Percentiles rank a stretch among this genome's conserved stretches.
Conservation (phyloP, 306 rosid species). For the Luffa acutangula region DNA sequence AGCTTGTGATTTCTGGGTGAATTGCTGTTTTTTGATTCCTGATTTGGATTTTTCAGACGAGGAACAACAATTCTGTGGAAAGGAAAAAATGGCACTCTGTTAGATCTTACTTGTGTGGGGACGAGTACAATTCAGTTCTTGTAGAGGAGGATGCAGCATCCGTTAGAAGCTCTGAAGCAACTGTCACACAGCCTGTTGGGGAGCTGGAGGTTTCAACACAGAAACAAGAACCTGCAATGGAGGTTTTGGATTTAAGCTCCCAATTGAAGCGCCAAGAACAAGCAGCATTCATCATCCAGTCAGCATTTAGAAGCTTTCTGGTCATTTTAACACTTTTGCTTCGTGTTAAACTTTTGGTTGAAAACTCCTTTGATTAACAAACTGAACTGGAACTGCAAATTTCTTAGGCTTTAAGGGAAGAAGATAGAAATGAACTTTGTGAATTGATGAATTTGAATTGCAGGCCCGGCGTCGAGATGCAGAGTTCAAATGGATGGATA, state of each 20-base stretch:
- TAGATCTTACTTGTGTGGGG: slow-evolving; percentile 83
- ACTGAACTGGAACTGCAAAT: background rate
- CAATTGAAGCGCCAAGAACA: slow-evolving; percentile 36
- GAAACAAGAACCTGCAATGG: slow-evolving; percentile 29
- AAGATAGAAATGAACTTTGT: background rate
- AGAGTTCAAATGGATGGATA: slow-evolving; percentile 13
- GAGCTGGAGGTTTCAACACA: slow-evolving; percentile 10
- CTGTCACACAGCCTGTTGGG: slow-evolving; percentile 36
- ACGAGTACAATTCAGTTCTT: slow-evolving; percentile 60
- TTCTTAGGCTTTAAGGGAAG: background rate
- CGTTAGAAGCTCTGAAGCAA: slow-evolving; percentile 42
- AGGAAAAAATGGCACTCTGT: slow-evolving; percentile 67
- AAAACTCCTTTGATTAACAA: background rate
- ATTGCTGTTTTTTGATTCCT: background rate
- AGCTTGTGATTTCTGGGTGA: background rate
- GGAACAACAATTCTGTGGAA: slow-evolving; percentile 39
- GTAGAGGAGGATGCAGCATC: slow-evolving; percentile 72
- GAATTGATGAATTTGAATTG: slow-evolving; percentile 17
- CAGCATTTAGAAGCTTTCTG: slow-evolving; percentile 62
- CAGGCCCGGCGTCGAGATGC: slow-evolving; percentile 44
- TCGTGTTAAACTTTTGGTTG: background rate
- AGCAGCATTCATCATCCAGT: slow-evolving; percentile 68
- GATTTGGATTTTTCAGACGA: slow-evolving; percentile 28
- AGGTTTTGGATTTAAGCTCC: slow-evolving; percentile 9
- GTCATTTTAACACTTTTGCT: slow-evolving; percentile 22